Evolutionary conservation across 768 basidiomycete species (phyloP).

Genomic region (Lyophyllum atratum): DNA sequence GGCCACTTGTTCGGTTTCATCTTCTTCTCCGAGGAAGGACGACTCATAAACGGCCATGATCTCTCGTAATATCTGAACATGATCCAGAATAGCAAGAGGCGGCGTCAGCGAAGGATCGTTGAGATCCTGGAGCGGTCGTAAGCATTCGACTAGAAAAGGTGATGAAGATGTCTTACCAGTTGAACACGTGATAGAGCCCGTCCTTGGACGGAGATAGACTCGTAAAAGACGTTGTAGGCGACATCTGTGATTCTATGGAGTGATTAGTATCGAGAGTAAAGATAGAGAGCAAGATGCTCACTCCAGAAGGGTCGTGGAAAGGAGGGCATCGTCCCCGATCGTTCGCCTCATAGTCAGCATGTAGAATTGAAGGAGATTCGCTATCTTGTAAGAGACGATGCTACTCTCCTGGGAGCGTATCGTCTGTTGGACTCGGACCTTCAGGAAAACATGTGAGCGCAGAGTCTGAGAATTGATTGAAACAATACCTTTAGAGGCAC

Average conservation of each 20-base stretch:
- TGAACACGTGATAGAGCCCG: constrained; percentile 58
- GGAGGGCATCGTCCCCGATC: constrained; percentile 78
- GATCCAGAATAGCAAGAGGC: constrained; percentile 78
- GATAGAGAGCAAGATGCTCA: constrained; percentile 34
- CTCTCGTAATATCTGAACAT: constrained; percentile 82
- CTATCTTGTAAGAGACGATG: constrained; percentile 89
- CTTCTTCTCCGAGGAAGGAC: constrained; percentile 73
- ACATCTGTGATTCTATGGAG: constrained; percentile 71
- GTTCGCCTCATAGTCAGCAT: constrained; percentile 90
- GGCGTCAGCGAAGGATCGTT: constrained; percentile 75
- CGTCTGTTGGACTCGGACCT: constrained; percentile 93
- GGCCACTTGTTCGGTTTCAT: constrained; percentile 37
- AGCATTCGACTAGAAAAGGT: constrained; percentile 19
- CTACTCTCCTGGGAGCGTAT: constrained; percentile 92
- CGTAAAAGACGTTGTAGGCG: constrained; percentile 85
- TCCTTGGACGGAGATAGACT: constrained; percentile 84
- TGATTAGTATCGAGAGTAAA: not conserved
- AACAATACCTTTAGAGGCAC: constrained; percentile 79
- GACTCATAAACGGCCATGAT: constrained; percentile 89
- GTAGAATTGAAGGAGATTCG: constrained; percentile 96
- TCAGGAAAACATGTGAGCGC: not conserved
- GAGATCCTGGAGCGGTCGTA: constrained; percentile 43
- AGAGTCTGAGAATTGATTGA: not conserved
- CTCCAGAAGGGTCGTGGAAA: constrained; percentile 82
- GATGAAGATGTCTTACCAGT: constrained; percentile 40